A percentile compares a stretch with the other conserved stretches of the same genome.
phyloP scores from a whole-genome alignment of 2,329 filamentous ascomycete genomes.

The Seiridium unicorne region DNA sequence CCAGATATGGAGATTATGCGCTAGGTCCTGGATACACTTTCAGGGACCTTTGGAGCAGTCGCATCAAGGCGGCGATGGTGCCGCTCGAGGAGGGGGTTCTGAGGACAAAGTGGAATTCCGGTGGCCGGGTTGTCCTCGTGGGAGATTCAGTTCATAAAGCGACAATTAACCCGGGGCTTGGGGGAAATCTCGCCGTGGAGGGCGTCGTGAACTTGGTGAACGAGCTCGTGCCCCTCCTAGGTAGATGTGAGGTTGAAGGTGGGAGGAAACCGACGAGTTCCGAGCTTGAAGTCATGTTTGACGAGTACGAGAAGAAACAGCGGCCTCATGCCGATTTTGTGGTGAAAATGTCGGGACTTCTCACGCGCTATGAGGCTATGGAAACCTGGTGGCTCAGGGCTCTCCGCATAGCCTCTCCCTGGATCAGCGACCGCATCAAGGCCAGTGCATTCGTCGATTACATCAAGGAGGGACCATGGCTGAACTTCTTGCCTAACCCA shows the following conservation, averaged over 20 bases:
- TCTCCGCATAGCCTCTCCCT: neutral
- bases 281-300: slow-evolving; percentile 14
- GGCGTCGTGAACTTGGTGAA: slow-evolving; percentile 14
- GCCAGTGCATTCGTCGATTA: neutral
- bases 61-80: slow-evolving; percentile 12
- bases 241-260: neutral
- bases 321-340: slow-evolving; percentile 15
- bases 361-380: slow-evolving; percentile 22
- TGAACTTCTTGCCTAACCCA: neutral
- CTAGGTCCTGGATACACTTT: slow-evolving; percentile 19
- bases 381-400: slow-evolving; percentile 18
- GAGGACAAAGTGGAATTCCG: slow-evolving; percentile 12
- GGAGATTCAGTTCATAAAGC: slow-evolving; percentile 16
- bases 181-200: slow-evolving; percentile 15
- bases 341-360: slow-evolving; percentile 16
- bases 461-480: neutral
- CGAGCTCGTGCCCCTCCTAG: slow-evolving; percentile 15
- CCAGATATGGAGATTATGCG: slow-evolving; percentile 9
- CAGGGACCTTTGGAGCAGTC: slow-evolving; percentile 14
- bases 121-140: slow-evolving; percentile 13
- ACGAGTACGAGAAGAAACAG: slow-evolving; percentile 17
- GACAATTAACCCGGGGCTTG: slow-evolving; percentile 17
- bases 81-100: slow-evolving; percentile 16
- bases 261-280: slow-evolving; percentile 9
- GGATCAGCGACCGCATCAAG: neutral